Evolutionary conservation across 805 yeast species (phyloP).

Genomic region (Kuraishia piskuri): DNA sequence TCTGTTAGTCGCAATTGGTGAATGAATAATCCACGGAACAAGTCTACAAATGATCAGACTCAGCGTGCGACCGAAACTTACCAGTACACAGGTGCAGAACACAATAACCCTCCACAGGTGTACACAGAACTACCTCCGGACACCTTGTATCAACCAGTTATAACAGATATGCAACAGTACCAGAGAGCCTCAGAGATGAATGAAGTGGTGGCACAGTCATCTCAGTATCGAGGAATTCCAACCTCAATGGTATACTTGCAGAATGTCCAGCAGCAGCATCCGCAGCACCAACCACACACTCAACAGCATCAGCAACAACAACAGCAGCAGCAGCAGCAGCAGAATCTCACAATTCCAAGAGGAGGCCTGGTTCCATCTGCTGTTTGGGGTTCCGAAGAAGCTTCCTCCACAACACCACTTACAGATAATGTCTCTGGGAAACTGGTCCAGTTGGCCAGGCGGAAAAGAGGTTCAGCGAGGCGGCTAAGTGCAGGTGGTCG

Average conservation of each 20-base stretch:
- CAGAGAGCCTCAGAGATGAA: not conserved
- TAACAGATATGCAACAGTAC: not conserved
- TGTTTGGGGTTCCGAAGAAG: not conserved
- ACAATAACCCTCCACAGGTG: not conserved
- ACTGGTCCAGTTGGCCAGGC: conserved; percentile 2
- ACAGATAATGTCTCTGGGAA: not conserved
- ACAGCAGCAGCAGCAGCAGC: not conserved
- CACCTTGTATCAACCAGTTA: not conserved
- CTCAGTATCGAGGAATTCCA: not conserved
- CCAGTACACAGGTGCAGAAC: not conserved
- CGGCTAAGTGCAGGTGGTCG: not conserved
- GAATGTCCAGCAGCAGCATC: conserved; percentile 1
- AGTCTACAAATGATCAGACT: not conserved
- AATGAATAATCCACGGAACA: not conserved
- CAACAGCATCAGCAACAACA: not conserved
- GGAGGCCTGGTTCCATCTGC: not conserved
- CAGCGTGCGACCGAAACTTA: not conserved
- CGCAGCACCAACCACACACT: not conserved
- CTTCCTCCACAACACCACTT: not conserved
- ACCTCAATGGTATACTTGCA: not conserved
- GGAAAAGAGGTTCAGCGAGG: conserved; percentile 1
- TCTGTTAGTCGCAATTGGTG: not conserved
- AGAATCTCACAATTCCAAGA: not conserved
- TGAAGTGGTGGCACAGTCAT: not conserved
- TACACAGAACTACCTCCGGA: not conserved